Percentiles rank a stretch among this genome's conserved stretches.
These are phyloP conservation scores for Colletotrichum tabaci DNA, from an alignment of 2,329 filamentous ascomycete species.

Conservation along the genomic window DNA sequence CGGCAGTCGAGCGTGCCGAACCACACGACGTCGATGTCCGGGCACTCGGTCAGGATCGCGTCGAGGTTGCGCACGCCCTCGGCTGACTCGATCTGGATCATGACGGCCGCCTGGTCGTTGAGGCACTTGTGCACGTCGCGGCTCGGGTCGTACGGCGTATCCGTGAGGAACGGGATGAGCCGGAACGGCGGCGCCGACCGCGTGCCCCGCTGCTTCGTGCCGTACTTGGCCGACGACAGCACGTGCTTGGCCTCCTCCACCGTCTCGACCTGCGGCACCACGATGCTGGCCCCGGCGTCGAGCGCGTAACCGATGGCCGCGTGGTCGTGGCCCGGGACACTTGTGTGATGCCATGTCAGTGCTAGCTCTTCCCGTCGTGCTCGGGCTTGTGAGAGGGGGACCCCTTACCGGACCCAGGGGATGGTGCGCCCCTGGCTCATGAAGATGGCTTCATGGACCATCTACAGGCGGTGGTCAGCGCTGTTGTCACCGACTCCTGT, in stretches of 20 bases:
- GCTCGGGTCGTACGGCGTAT: slow-evolving; percentile 51
- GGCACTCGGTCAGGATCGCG: slow-evolving; percentile 61
- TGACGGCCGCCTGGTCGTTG: slow-evolving; percentile 63
- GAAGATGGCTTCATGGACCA: slow-evolving; percentile 63
- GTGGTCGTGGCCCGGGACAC: slow-evolving; percentile 62
- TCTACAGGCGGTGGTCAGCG: slow-evolving; percentile 43
- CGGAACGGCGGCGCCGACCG: slow-evolving; percentile 63
- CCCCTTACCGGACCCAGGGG: slow-evolving; percentile 56
- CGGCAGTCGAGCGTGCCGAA: slow-evolving; percentile 61
- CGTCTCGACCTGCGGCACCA: slow-evolving; percentile 64
- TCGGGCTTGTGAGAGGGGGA: neutral
- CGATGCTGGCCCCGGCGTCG: slow-evolving; percentile 63
- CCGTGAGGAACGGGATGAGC: slow-evolving; percentile 57
- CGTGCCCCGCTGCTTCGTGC: slow-evolving; percentile 55
- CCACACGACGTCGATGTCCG: slow-evolving; percentile 64
- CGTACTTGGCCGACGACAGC: slow-evolving; percentile 60
- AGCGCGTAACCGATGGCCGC: slow-evolving; percentile 62
- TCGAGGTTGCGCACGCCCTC: slow-evolving; percentile 63
- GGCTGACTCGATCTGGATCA: slow-evolving; percentile 63
- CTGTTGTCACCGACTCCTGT: neutral
- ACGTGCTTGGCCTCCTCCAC: slow-evolving; percentile 62
- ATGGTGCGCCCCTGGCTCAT: slow-evolving; percentile 62
- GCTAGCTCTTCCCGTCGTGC: neutral
- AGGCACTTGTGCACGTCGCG: slow-evolving; percentile 55
- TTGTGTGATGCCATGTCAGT: slow-evolving; percentile 11